Base-by-base conservation (phyloP, 331 rosid species). In the Ulmus americana region DNA sequence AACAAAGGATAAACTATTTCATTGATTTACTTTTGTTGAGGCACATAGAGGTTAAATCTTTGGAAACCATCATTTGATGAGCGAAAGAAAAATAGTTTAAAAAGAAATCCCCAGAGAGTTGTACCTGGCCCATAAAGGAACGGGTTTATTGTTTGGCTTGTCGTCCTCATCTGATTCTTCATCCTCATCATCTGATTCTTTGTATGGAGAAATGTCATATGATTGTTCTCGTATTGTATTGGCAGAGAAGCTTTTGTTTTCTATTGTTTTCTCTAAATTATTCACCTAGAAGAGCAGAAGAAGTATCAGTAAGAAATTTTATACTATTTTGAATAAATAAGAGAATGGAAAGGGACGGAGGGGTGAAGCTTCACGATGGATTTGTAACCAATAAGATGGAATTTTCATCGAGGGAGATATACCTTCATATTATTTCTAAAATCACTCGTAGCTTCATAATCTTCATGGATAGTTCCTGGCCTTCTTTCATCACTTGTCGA, bases 81-180 rank as follows among this genome's bases (percentile, higher is more conserved):
- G 4, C 38, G 10, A 51, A 51, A 16, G 15, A 0, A 15, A 1
- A 16, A 2, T 12, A 49, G 54, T 49, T 49, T 49, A 49, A n/a
- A 7, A n/a, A 12, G 6, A 42, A 28, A 12, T 3, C 18, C 35
- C 35, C 6, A 55, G 6, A 6, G 14, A 43, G 39, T 66, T 83
- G 63, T 77, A 94, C 99, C 96, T 90, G 66, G 97, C 90, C 99
- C 99, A 94, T 41, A 86, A 75, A 67, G 99, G 97, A 54, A 90
- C 74, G 56, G 81, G 83, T 75, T 94, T 94, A 15, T 18, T 75
- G 53, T 80, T 83, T 60, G 75, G 82, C 16, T 39, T 7, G 64
- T 55, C 78, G 45, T 47, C 64, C 0, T 69, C 75, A 0, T 66
- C 81, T 16, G n/a, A n/a, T n/a, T 82, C 80, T 0, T 85, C 97